phyloP scores from a whole-genome alignment of 331 rosid species.

The Spiraea crenata region DNA sequence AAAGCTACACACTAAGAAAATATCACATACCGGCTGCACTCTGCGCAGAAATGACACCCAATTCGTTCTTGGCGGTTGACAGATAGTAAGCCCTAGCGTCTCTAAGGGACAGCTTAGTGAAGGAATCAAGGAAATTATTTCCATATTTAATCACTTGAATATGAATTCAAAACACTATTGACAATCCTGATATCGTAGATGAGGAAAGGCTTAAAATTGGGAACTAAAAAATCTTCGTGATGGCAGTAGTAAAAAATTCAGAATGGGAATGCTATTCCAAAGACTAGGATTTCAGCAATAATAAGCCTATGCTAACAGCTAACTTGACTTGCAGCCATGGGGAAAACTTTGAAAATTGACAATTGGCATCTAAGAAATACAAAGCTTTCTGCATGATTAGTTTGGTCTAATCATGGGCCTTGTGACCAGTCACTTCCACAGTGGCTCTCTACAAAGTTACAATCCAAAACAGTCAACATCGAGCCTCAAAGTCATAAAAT shows the following conservation, averaged over 20 bases:
- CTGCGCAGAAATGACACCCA: conserved; percentile 87
- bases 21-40: conserved; percentile 65
- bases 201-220: neutral
- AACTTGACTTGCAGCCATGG: neutral
- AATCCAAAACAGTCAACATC: neutral
- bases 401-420: conserved; percentile 50
- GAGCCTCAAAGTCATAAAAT: neutral
- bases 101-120: conserved; percentile 79
- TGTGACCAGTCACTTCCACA: conserved; percentile 87
- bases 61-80: conserved; percentile 88
- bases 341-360: neutral
- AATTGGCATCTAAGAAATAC: neutral
- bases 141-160: neutral
- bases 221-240: neutral
- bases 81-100: conserved; percentile 85
- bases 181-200: too few species aligned
- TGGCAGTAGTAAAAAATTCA: too few species aligned
- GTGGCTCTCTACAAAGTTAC: conserved; percentile 51
- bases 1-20: neutral
- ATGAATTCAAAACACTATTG: neutral
- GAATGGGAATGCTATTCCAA: neutral
- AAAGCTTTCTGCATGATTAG: neutral
- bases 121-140: conserved; percentile 26
- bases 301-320: neutral
- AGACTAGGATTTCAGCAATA: neutral